These are phyloP conservation scores for Closterium sp. DNA, from an alignment of 139 green algal species.

Conservation along the genomic window DNA sequence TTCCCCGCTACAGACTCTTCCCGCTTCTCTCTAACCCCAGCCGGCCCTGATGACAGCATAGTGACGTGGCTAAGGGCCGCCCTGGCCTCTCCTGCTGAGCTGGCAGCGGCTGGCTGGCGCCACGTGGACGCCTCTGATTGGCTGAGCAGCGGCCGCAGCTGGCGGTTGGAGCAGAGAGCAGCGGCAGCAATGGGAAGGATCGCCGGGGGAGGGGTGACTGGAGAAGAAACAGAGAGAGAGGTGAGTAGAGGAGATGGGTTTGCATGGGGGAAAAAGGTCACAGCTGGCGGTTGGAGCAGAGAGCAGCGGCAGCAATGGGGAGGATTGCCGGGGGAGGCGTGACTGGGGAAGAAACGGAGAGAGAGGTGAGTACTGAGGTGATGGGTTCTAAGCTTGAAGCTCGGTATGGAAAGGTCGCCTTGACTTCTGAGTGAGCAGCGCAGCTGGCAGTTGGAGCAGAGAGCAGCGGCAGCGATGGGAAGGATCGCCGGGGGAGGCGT, in stretches of 20 bases:
- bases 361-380: neutral
- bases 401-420: no score
- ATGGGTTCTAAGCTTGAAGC: no score
- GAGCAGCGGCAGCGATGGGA: no score
- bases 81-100: constrained; percentile 19
- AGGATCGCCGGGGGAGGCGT: neutral
- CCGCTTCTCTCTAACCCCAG: neutral
- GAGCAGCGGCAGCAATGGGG: neutral
- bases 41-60: neutral
- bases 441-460: no score
- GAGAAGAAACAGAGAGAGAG: neutral
- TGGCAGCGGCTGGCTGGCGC: constrained; percentile 10
- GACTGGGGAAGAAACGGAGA: neutral
- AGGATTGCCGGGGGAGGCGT: neutral
- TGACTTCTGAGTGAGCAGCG: no score
- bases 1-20: constrained; percentile 15
- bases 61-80: constrained; percentile 23
- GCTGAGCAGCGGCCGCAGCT: neutral
- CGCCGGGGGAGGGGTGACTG: neutral
- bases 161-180: neutral
- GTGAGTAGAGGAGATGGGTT: neutral
- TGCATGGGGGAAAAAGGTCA: no score
- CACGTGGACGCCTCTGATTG: neutral
- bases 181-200: neutral
- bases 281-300: neutral